A percentile compares a stretch with the other conserved stretches of the same genome.
Conservation (phyloP, 2,329 filamentous ascomycete genomes). For the Xylariomycetidae sp. region DNA sequence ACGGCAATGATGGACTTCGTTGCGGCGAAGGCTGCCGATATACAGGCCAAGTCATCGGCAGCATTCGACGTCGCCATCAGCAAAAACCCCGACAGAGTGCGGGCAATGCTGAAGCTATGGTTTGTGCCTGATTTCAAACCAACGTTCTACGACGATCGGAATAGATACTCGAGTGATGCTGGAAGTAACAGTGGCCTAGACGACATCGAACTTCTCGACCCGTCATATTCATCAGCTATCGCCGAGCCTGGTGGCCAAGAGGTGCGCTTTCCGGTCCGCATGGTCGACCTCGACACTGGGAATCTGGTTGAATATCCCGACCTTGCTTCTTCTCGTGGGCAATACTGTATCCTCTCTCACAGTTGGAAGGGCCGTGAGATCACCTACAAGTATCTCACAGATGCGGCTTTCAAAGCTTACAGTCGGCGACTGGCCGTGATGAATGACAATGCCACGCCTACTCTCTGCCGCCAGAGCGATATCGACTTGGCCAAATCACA, state of each 20-base stretch:
- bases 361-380: constrained; percentile 29
- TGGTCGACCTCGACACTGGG: constrained; percentile 29
- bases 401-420: constrained; percentile 14
- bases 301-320: constrained; percentile 22
- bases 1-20: constrained; percentile 9
- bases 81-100: constrained; percentile 18
- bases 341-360: constrained; percentile 31
- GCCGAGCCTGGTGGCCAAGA: constrained; percentile 10
- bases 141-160: constrained; percentile 13
- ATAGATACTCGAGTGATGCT: constrained; percentile 2
- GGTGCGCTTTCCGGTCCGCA: constrained; percentile 20
- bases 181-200: constrained; percentile 9
- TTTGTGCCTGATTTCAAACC: constrained; percentile 20
- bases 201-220: constrained; percentile 17
- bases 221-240: constrained; percentile 7
- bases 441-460: background rate
- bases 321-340: constrained; percentile 19
- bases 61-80: constrained; percentile 14
- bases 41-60: constrained; percentile 13
- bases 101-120: constrained; percentile 18
- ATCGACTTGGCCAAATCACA: constrained; percentile 9
- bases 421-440: constrained; percentile 3
- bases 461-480: constrained; percentile 6
- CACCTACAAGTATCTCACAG: constrained; percentile 20
- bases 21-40: constrained; percentile 10